phyloP scores from a whole-genome alignment of 345 rosid genomes.

The Sonneratia alba region DNA sequence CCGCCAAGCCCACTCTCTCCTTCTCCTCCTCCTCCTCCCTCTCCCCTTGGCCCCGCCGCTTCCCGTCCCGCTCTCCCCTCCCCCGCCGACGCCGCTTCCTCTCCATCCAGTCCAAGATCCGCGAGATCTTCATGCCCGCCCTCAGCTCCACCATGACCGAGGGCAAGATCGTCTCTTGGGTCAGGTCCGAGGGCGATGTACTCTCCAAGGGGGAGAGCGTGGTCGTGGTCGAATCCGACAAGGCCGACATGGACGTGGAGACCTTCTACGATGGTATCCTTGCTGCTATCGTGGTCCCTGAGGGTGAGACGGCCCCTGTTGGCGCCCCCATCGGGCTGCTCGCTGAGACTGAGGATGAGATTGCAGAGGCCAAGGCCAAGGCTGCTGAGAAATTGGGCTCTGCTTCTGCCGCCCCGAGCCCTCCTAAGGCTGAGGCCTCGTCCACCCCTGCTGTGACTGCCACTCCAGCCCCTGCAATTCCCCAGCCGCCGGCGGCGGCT shows the following conservation, averaged over 20 bases:
- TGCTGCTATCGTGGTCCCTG: conserved; percentile 89
- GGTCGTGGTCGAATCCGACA: conserved; percentile 93
- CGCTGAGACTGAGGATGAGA: conserved; percentile 82
- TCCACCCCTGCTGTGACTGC: conserved; percentile 25
- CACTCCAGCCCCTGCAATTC: conserved; percentile 38
- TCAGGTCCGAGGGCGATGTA: conserved; percentile 84
- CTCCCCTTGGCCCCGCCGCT: conserved; percentile 29
- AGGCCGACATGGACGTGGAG: conserved; percentile 98
- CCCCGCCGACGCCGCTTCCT: conserved; percentile 18
- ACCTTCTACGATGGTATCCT: conserved; percentile 90
- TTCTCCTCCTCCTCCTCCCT: conserved; percentile 19
- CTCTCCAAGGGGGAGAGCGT: conserved; percentile 90
- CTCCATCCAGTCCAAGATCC: conserved; percentile 64
- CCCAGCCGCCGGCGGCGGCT: conserved; percentile 22
- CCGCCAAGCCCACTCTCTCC: conserved; percentile 5
- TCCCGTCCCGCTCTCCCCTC: conserved; percentile 29
- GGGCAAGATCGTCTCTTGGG: conserved; percentile 96
- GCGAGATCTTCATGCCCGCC: conserved; percentile 99
- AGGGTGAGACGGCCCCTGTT: conserved; percentile 83
- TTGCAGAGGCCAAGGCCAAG: conserved; percentile 73
- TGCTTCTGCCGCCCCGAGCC: conserved; percentile 19
- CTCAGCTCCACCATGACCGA: conserved; percentile 99
- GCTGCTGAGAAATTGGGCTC: conserved; percentile 42
- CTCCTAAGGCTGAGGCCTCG: conserved; percentile 7
- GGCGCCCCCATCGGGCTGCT: conserved; percentile 78